These are phyloP conservation scores for Tolypocladium ophioglossoides DNA, from an alignment of 2,329 filamentous ascomycete genomes.

Conservation along the genomic window DNA sequence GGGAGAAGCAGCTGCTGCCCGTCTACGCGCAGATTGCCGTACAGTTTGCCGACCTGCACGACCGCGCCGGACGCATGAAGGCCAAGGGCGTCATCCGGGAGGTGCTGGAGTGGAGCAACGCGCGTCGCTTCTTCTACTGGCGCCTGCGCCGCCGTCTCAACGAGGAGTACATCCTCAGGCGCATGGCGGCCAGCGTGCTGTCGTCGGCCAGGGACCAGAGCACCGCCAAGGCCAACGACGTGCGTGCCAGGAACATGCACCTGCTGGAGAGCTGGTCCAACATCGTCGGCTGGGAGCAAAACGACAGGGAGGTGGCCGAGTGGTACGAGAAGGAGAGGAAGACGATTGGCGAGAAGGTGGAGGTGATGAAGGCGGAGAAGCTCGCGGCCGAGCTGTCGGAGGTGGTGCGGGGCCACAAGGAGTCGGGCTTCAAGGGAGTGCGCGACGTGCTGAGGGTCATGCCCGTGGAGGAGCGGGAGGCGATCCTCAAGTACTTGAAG, in stretches of 20 bases:
- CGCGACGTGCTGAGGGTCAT: conserved; percentile 78
- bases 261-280: conserved; percentile 76
- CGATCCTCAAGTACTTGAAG: conserved; percentile 54
- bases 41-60: conserved; percentile 94
- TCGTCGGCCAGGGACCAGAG: conserved; percentile 17
- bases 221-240: conserved; percentile 33
- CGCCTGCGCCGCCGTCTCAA: conserved; percentile 91
- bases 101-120: conserved; percentile 73
- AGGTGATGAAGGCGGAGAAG: conserved; percentile 68
- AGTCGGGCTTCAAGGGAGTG: conserved; percentile 75
- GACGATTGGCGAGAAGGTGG: conserved; percentile 71
- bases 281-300: conserved; percentile 63
- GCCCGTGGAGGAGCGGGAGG: conserved; percentile 79
- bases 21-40: conserved; percentile 93
- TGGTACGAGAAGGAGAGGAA: conserved; percentile 98
- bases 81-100: conserved; percentile 91
- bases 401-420: conserved; percentile 36
- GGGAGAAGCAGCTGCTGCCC: conserved; percentile 81
- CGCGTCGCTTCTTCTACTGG: conserved; percentile 99
- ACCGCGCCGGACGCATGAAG: conserved; percentile 94
- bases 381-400: conserved; percentile 36
- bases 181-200: conserved; percentile 49
- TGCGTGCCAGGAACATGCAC: conserved; percentile 58
- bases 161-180: conserved; percentile 93
- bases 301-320: conserved; percentile 74